phyloP scores from a whole-genome alignment of 164 flowering plant genomes.

The Vitis rupestris region DNA sequence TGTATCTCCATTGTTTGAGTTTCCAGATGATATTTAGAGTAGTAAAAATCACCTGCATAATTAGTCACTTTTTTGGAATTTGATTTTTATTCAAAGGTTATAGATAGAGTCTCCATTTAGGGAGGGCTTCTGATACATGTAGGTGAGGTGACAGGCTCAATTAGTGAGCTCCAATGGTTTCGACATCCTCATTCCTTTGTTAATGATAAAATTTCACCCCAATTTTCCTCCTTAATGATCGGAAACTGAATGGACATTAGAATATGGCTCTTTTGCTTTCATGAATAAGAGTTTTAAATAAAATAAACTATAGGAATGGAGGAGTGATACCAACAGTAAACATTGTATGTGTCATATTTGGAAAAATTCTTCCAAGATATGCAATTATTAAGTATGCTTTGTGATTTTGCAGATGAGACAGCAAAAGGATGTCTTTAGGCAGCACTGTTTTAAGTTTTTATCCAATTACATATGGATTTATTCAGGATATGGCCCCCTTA shows the following conservation, averaged over 20 bases:
- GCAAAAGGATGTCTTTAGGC: slow-evolving; percentile 65
- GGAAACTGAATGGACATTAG: too few species aligned
- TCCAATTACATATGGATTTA: slow-evolving; percentile 69
- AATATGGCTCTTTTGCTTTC: too few species aligned
- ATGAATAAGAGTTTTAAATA: too few species aligned
- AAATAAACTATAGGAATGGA: too few species aligned
- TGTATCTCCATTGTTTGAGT: slow-evolving; percentile 1
- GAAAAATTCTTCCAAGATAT: too few species aligned
- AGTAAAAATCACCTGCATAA: not conserved
- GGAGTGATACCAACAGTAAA: too few species aligned
- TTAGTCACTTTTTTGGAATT: not conserved
- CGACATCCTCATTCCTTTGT: too few species aligned
- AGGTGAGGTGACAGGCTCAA: not conserved
- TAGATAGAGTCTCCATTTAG: not conserved
- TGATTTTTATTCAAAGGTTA: not conserved
- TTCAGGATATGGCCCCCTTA: slow-evolving; percentile 74
- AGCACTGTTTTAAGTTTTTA: slow-evolving; percentile 51
- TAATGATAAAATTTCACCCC: too few species aligned
- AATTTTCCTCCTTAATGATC: too few species aligned
- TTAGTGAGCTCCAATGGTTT: too few species aligned
- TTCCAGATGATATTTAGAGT: not conserved
- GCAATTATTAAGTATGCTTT: not conserved
- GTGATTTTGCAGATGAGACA: slow-evolving; percentile 62
- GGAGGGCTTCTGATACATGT: not conserved
- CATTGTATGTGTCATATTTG: too few species aligned